Evolutionary conservation across 768 basidiomycete species (phyloP), one percentile per base, ranked within the genome.

Genomic region (Mrakia frigida): DNA sequence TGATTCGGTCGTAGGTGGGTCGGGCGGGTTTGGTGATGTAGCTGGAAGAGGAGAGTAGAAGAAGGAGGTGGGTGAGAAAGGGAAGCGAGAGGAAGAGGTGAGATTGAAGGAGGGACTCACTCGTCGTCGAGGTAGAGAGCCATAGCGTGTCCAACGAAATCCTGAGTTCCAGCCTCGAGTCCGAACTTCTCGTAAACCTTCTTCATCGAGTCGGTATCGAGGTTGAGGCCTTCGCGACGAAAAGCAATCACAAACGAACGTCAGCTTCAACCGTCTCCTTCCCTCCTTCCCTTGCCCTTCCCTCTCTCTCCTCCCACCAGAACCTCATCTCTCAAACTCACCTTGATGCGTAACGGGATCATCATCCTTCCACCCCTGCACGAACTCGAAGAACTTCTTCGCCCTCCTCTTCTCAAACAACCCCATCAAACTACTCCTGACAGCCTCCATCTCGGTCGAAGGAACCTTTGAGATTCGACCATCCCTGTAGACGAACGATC

Each of bases 141-240:
- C 97, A 99, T 98, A 74, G 97, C 94, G 82, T 99, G 97, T 39
- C 97, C 97, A 82, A 99, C 90, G 84, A 99, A 99, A 85, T 99
- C 97, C 84, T 98, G 95, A 67, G 97, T 98, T 53, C 96, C 97
- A 77, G 93, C 87, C 84, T 98, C 97, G 60, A 99, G 87, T 31
- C 96, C 95, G 81, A 98, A 99, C 83, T 97, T 96, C 86, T 92
- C 90, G 83, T 98, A 99, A 10, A 99, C 92, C 33, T 89, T 87
- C 84, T 90, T 92, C 97, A 99, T 99, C 80, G 88, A 90, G 81
- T 94, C 90, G 83, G 83, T 91, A 83, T 98, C 94, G 68, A 98
- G 88, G 82, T 98, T 84, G 81, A 98, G 83, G 50, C 93, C 94
- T 96, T 78, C 39, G 14, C 43, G 46, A 18, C 28, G 16, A 16